A percentile compares a stretch with the other conserved stretches of the same genome.
Evolutionary conservation across 805 yeast genomes (phyloP).

Genomic region (Cyberlindnera galapagoensis): DNA sequence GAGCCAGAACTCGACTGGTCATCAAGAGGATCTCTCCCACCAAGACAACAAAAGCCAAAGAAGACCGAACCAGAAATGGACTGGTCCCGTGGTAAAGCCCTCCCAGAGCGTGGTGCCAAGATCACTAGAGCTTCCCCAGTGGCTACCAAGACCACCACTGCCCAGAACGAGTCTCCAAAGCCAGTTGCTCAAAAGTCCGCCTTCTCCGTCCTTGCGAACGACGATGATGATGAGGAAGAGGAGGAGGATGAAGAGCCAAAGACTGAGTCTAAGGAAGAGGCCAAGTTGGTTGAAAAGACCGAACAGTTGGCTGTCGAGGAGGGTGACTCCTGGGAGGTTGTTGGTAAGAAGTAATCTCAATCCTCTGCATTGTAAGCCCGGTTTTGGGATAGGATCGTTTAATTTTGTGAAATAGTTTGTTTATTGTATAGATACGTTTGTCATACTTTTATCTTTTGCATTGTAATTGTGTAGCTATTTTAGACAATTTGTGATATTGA

Average conservation of each 20-base stretch:
- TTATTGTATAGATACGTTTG: too few species aligned
- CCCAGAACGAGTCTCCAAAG: too few species aligned
- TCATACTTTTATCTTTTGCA: too few species aligned
- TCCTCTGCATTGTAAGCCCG: too few species aligned
- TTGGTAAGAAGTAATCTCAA: slow-evolving; percentile 34
- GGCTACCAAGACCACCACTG: slow-evolving; percentile 6
- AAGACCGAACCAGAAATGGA: slow-evolving; percentile 35
- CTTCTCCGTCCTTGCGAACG: slow-evolving; percentile 43
- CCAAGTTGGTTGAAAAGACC: slow-evolving; percentile 32
- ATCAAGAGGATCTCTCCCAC: slow-evolving; percentile 27
- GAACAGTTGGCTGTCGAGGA: slow-evolving; percentile 32
- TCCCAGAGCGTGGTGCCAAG: slow-evolving; percentile 12
- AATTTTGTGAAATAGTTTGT: too few species aligned
- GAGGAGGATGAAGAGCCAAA: slow-evolving; percentile 15
- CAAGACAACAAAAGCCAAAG: slow-evolving; percentile 28
- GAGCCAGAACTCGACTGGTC: slow-evolving; percentile 41
- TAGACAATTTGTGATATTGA: too few species aligned
- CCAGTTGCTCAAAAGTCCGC: slow-evolving; percentile 37
- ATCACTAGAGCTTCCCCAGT: too few species aligned
- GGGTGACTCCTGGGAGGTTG: slow-evolving; percentile 40
- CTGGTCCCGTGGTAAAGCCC: slow-evolving; percentile 23
- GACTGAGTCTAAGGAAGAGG: slow-evolving; percentile 14
- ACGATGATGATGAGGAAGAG: slow-evolving; percentile 44
- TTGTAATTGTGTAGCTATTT: too few species aligned
- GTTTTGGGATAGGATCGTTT: too few species aligned